Evolutionary conservation across 345 rosid species (phyloP).

Genomic region (Salix purpurea): DNA sequence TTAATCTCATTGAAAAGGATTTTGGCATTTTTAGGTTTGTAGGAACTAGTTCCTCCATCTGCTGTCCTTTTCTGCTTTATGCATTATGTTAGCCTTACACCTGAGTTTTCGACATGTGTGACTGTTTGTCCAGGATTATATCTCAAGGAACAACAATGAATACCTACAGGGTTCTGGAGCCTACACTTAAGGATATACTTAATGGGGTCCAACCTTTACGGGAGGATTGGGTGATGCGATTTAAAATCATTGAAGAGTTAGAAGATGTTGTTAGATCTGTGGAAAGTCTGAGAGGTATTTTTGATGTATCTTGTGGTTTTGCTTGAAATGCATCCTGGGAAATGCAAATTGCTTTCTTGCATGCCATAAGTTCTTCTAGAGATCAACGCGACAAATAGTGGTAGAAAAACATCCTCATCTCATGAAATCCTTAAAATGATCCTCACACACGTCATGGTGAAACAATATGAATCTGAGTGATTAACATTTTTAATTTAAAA

Average conservation of each 20-base stretch:
- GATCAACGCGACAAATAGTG: neutral
- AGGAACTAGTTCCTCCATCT: neutral
- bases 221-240: slow-evolving; percentile 50
- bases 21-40: neutral
- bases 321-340: neutral
- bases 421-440: neutral
- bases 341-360: neutral
- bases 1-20: neutral
- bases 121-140: slow-evolving; percentile 16
- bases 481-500: neutral
- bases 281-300: slow-evolving; percentile 74
- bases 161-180: slow-evolving; percentile 36
- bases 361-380: neutral
- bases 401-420: neutral
- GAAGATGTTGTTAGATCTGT: slow-evolving; percentile 47
- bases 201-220: slow-evolving; percentile 46
- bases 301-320: slow-evolving; percentile 8
- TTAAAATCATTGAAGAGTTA: slow-evolving; percentile 49
- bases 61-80: neutral
- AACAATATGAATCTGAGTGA: neutral
- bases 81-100: neutral
- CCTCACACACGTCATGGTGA: too few species aligned
- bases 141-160: slow-evolving; percentile 37
- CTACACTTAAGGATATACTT: slow-evolving; percentile 54
- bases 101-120: slow-evolving; percentile 11